Percentiles rank a stretch among this genome's conserved stretches.
Conservation (phyloP, 176 grass and related monocot species). For the Paspalum notatum region DNA sequence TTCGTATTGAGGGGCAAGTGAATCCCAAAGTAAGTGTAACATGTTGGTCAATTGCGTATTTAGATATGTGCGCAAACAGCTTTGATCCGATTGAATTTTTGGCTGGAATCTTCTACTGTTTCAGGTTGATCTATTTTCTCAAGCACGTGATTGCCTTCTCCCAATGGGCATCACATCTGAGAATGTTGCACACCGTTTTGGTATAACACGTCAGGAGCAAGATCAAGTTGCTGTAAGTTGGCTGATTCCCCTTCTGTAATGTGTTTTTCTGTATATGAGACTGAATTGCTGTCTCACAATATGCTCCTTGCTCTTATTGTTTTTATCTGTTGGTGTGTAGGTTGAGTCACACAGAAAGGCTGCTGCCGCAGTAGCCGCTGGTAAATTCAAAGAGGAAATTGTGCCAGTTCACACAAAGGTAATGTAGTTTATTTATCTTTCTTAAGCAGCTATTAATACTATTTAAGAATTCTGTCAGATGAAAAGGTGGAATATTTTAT, state of each 20-base stretch:
- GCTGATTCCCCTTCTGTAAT: constrained; percentile 25
- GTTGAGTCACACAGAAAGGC: constrained; percentile 96
- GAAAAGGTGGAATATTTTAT: not conserved
- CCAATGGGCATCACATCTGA: constrained; percentile 96
- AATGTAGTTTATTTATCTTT: constrained; percentile 29
- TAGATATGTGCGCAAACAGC: constrained; percentile 21
- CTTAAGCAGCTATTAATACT: constrained; percentile 9
- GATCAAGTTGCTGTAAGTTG: constrained; percentile 79
- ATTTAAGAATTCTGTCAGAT: not conserved
- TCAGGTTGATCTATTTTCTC: constrained; percentile 79
- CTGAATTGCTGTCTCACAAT: not conserved
- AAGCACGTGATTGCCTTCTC: constrained; percentile 89
- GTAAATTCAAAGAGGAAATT: constrained; percentile 98
- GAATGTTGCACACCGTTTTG: constrained; percentile 86
- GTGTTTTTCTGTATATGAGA: not conserved
- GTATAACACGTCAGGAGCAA: constrained; percentile 85
- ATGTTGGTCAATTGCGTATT: constrained; percentile 1
- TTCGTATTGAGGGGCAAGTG: constrained; percentile 33
- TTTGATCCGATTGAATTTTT: constrained; percentile 38
- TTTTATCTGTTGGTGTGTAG: constrained; percentile 48
- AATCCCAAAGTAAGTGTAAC: constrained; percentile 78
- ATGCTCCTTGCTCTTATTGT: constrained; percentile 34
- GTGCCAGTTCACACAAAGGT: constrained; percentile 83
- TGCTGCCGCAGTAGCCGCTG: constrained; percentile 62
- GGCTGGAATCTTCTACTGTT: constrained; percentile 27